Evolutionary conservation across 176 grass and related monocot species (phyloP), one percentile per base, ranked within the genome.

Genomic region (Carex scoparia): DNA sequence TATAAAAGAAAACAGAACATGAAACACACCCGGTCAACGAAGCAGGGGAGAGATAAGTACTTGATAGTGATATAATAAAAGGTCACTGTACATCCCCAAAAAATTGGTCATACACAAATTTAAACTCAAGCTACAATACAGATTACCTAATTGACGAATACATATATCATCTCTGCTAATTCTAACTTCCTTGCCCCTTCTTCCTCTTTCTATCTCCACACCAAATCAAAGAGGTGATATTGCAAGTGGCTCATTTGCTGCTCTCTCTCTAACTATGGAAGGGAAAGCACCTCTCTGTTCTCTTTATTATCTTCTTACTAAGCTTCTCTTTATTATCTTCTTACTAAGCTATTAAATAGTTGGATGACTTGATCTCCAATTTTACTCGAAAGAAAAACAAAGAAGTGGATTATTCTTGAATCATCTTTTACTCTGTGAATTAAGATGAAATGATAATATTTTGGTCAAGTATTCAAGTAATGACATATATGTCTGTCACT

Each of bases 81-180:
- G 69, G 38, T 73, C 18, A 73, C 19, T 51, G 1, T 74, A 28
- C 8, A 1, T 9, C 8, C 8, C 14, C 0, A 53, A 4, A 70
- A n/a, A 5, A 74, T 6, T 74, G 8, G 42, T 74, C 27, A 27
- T 74, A 27, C 42, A 74, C 27, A 51, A 23, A 49, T 19, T 74
- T 33, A 19, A n/a, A 11, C n/a, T 51, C 16, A 75, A 28, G 71
- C 71, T 27, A 53, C 46, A 53, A 27, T 28, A 46, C 10, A 75
- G 71, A 28, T 54, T 30, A 75, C 71, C 71, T 75, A 75, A 75
- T 75, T 53, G 70, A 75, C 30, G 71, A 75, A 75, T 53, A 68
- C 10, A 4, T 75, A 9, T 9, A 48, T 8, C 4, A 53, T 30
- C 46, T 27, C 44, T 75, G 16, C 5, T 48, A 46, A 46, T 53